phyloP scores from a whole-genome alignment of 1,284 basidiomycete genomes.

The Austroboletus olivaceoglutinosus region DNA sequence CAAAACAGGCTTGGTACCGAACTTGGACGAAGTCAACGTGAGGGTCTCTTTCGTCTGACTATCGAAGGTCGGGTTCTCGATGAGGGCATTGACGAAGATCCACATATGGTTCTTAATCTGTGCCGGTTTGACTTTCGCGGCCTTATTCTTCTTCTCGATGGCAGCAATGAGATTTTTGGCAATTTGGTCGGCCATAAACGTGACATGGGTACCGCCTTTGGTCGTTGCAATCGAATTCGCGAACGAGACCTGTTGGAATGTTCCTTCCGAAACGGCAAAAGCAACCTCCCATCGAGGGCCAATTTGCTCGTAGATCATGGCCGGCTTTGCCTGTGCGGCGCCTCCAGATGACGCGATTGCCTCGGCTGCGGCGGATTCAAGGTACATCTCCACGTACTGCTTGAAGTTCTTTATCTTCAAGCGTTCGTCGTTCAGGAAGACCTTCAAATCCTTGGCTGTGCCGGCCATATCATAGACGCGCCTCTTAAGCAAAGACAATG shows the following conservation, averaged over 20 bases:
- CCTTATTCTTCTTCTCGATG: constrained; percentile 97
- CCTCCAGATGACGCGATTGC: constrained; percentile 69
- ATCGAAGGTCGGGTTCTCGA: constrained; percentile 99
- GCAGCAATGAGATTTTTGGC: constrained; percentile 78
- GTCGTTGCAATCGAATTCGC: constrained; percentile 97
- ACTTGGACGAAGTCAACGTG: constrained; percentile 87
- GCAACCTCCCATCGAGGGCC: constrained; percentile 93
- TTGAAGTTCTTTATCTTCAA: constrained; percentile 96
- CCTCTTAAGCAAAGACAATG: constrained; percentile 85
- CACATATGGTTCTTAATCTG: constrained; percentile 99
- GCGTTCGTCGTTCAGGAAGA: constrained; percentile 89
- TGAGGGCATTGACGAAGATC: constrained; percentile 96
- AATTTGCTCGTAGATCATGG: constrained; percentile 81
- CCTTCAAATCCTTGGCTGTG: constrained; percentile 91
- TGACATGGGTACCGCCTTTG: constrained; percentile 97
- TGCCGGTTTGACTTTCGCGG: constrained; percentile 84
- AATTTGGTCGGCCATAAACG: constrained; percentile 84
- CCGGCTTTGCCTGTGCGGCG: constrained; percentile 72
- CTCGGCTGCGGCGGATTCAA: constrained; percentile 68
- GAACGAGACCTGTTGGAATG: constrained; percentile 94
- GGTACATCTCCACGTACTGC: constrained; percentile 96
- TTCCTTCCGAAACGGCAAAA: constrained; percentile 90
- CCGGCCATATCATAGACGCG: constrained; percentile 98
- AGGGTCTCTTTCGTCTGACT: constrained; percentile 98
- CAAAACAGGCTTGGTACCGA: constrained; percentile 81